phyloP scores from a whole-genome alignment of 306 rosid species.

The Corylus americana region DNA sequence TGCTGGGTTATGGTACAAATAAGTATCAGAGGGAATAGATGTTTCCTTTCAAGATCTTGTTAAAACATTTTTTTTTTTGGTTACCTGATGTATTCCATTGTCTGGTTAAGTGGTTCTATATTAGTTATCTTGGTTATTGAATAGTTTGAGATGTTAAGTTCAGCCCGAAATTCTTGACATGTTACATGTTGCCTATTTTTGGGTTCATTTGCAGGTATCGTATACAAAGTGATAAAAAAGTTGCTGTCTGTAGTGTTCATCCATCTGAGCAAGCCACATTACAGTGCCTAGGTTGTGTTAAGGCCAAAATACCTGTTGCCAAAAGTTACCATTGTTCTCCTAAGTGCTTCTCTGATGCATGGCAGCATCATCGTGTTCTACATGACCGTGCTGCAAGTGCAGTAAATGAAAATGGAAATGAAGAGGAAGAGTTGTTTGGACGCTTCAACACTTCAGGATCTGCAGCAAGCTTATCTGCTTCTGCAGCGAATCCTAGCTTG shows the following conservation, averaged over 20 bases:
- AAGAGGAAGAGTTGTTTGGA: slow-evolving; percentile 83
- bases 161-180: slow-evolving; percentile 8
- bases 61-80: neutral
- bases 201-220: slow-evolving; percentile 72
- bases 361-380: slow-evolving; percentile 97
- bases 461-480: slow-evolving; percentile 63
- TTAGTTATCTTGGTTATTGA: neutral
- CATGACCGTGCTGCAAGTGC: slow-evolving; percentile 97
- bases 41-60: neutral
- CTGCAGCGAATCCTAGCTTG: slow-evolving; percentile 70
- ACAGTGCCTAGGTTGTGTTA: slow-evolving; percentile 88
- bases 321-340: slow-evolving; percentile 93
- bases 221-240: slow-evolving; percentile 82
- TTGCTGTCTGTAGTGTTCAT: slow-evolving; percentile 89
- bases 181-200: slow-evolving; percentile 16
- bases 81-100: neutral
- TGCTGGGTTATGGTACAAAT: neutral
- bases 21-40: neutral
- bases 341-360: slow-evolving; percentile 91
- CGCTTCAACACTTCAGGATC: slow-evolving; percentile 68
- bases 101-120: neutral
- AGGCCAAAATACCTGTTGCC: slow-evolving; percentile 76
- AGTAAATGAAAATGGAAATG: slow-evolving; percentile 83
- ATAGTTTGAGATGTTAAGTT: slow-evolving; percentile 8
- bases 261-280: slow-evolving; percentile 92